Evolutionary conservation across 192 early-diverging fungal species (phyloP).

Genomic region (Coemansia sp.): DNA sequence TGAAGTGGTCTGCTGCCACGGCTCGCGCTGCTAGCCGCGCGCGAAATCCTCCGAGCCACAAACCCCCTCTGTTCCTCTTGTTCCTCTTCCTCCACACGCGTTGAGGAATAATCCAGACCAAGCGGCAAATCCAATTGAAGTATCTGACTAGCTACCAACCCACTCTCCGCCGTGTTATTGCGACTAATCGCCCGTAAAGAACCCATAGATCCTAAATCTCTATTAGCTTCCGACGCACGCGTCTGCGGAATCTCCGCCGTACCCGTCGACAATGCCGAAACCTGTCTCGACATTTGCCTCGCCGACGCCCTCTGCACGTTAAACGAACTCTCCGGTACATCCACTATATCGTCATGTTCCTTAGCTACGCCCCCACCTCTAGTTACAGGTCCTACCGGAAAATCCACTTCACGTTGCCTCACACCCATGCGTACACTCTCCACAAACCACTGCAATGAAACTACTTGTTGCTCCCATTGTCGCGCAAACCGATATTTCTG

Average conservation of each 20-base stretch:
- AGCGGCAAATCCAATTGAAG: not conserved
- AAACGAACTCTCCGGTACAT: slow-evolving; percentile 3
- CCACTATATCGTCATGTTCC: not conserved
- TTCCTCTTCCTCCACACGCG: slow-evolving; percentile 7
- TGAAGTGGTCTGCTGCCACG: not conserved
- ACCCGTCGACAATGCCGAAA: not conserved
- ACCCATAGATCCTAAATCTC: not conserved
- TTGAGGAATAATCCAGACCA: slow-evolving; percentile 1
- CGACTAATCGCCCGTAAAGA: slow-evolving; percentile 6
- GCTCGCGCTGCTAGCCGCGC: not conserved
- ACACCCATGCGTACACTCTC: slow-evolving; percentile 25
- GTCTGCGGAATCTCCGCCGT: slow-evolving; percentile 5
- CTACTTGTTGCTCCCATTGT: slow-evolving; percentile 28
- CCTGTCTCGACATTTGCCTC: not conserved
- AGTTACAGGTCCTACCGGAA: too few relatives aligned
- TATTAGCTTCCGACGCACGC: not conserved
- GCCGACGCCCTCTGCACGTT: not conserved
- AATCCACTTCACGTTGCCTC: slow-evolving; percentile 32
- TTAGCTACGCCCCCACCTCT: too few relatives aligned
- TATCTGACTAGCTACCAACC: slow-evolving; percentile 1
- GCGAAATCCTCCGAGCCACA: not conserved
- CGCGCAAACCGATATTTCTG: slow-evolving; percentile 53
- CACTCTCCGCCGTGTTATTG: slow-evolving; percentile 9
- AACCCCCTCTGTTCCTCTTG: not conserved
- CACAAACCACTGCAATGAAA: slow-evolving; percentile 43